phyloP scores from a whole-genome alignment of 1,284 basidiomycete genomes.

The Chalciporus sp. region DNA sequence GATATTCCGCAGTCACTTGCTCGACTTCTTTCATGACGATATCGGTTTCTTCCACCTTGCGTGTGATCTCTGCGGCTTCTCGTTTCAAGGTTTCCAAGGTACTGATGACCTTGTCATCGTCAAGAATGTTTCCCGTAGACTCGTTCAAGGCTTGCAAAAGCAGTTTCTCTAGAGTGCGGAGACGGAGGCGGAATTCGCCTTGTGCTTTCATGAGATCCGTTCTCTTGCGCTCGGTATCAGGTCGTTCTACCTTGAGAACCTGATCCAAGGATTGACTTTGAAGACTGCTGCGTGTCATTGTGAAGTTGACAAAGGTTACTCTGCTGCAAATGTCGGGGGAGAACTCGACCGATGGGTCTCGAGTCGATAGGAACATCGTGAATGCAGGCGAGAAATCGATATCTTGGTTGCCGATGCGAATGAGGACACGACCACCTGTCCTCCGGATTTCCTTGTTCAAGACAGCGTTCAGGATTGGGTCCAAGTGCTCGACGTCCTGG shows the following conservation, averaged over 20 bases:
- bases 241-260: conserved; percentile 94
- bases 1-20: conserved; percentile 92
- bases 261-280: conserved; percentile 98
- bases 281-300: conserved; percentile 97
- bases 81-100: conserved; percentile 96
- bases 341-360: conserved; percentile 97
- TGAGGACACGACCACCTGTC: conserved; percentile 95
- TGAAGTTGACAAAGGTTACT: conserved; percentile 99
- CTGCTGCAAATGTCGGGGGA: conserved; percentile 98
- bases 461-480: conserved; percentile 97
- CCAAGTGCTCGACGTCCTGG: conserved; percentile 97
- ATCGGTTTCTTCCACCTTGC: conserved; percentile 98
- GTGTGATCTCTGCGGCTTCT: conserved; percentile 95
- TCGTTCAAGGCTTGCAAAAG: conserved; percentile 96
- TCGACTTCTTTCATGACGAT: conserved; percentile 96
- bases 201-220: conserved; percentile 99
- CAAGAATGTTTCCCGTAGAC: conserved; percentile 94
- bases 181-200: conserved; percentile 94
- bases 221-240: conserved; percentile 95
- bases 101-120: conserved; percentile 98
- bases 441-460: conserved; percentile 96
- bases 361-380: conserved; percentile 98
- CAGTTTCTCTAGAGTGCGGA: conserved; percentile 92
- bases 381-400: conserved; percentile 99
- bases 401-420: conserved; percentile 97